phyloP scores from a whole-genome alignment of 1,284 basidiomycete genomes.

The Apiotrichum mycotoxinovorans region DNA sequence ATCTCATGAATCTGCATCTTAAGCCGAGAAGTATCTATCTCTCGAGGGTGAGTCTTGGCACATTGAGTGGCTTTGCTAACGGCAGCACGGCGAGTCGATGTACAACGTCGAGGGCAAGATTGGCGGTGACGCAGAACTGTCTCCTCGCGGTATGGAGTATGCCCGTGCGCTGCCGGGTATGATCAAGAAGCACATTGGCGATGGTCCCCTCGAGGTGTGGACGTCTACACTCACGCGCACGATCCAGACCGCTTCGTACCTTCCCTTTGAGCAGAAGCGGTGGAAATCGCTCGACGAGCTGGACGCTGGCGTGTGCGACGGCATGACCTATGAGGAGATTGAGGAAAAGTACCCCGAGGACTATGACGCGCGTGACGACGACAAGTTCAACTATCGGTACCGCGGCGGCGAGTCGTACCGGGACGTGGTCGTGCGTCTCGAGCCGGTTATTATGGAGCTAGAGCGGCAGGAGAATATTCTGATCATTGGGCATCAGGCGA shows the following conservation, averaged over 20 bases:
- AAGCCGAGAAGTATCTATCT: conserved; percentile 96
- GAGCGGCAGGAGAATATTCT: conserved; percentile 96
- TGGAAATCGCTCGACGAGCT: conserved; percentile 99
- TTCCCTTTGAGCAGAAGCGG: conserved; percentile 87
- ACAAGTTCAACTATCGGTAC: conserved; percentile 99
- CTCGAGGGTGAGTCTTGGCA: conserved; percentile 64
- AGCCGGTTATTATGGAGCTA: conserved; percentile 98
- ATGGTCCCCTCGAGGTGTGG: conserved; percentile 76
- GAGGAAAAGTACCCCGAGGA: conserved; percentile 97
- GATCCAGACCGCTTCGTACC: conserved; percentile 77
- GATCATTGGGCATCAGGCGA: conserved; percentile 95
- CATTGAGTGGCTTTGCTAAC: not conserved
- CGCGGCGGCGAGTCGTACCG: conserved; percentile 91
- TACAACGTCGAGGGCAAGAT: conserved; percentile 97
- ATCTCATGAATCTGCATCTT: conserved; percentile 96
- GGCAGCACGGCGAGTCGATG: conserved; percentile 93
- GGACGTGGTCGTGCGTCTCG: conserved; percentile 90
- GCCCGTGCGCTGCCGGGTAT: conserved; percentile 79
- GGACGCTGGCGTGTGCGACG: conserved; percentile 98
- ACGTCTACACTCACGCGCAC: conserved; percentile 92
- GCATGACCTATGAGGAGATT: conserved; percentile 99
- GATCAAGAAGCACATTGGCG: conserved; percentile 86
- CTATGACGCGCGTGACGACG: conserved; percentile 96
- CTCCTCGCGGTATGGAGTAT: conserved; percentile 79
- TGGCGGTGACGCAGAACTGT: conserved; percentile 88